Evolutionary conservation across 1,284 basidiomycete species (phyloP).

Genomic region (Apiotrichum laibachii): DNA sequence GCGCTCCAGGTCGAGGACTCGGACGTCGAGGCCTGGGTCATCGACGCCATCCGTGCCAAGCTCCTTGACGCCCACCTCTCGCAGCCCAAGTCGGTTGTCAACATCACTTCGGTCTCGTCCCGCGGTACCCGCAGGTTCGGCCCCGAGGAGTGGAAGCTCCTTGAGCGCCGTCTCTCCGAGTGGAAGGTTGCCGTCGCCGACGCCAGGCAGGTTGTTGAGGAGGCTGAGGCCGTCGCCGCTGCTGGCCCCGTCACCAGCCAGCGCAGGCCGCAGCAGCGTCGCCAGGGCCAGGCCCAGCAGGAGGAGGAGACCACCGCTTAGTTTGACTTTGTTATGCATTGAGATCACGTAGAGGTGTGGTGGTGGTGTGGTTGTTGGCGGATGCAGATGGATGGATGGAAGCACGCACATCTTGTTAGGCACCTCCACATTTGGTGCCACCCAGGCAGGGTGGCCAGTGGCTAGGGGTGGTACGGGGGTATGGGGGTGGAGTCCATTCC

Average conservation of each 20-base stretch:
- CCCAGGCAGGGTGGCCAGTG: too few species aligned
- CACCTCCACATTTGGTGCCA: not conserved
- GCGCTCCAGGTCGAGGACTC: constrained; percentile 64
- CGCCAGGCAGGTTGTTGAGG: constrained; percentile 42
- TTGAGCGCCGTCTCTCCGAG: constrained; percentile 71
- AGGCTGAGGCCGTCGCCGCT: constrained; percentile 43
- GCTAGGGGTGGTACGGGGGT: too few species aligned
- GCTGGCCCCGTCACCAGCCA: constrained; percentile 28
- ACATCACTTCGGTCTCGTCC: constrained; percentile 72
- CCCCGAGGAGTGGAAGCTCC: constrained; percentile 72
- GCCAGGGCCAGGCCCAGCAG: constrained; percentile 24
- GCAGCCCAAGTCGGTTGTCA: constrained; percentile 72
- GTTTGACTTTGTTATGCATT: constrained; percentile 10
- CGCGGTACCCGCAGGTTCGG: constrained; percentile 63
- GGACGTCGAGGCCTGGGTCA: constrained; percentile 86
- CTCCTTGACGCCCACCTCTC: constrained; percentile 81
- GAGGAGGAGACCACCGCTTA: constrained; percentile 19
- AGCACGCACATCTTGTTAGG: not conserved
- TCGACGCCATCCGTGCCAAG: constrained; percentile 82
- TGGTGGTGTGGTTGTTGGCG: not conserved
- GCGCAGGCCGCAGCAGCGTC: constrained; percentile 27
- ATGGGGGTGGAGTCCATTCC: too few species aligned
- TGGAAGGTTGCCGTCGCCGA: constrained; percentile 63
- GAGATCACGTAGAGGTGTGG: not conserved
- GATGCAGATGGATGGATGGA: not conserved